Base-by-base conservation (phyloP, 352 stramenopile species). In the Globisporangium spinosum region DNA sequence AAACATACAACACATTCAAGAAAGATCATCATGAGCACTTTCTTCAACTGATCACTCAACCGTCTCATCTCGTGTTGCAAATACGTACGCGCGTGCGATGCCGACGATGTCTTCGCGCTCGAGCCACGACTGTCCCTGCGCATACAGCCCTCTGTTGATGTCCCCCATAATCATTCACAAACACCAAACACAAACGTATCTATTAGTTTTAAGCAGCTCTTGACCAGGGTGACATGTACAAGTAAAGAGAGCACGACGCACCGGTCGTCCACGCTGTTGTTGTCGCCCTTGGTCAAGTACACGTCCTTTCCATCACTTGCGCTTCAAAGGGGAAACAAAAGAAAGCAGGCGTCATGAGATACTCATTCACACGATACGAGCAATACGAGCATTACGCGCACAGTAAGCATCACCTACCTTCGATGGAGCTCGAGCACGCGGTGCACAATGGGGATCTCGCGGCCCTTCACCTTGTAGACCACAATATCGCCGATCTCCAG, bases 391-490 rank as follows among this genome's bases (percentile, higher is more conserved):
- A 20, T 12, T n/a, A 15, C 13, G 20, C 22, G 17, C 10, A 15
- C 58, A 34, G 8, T 12, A 54, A 47, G 13, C 13, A 63, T 12
- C 17, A 75, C 79, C 64, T 66, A 89, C 83, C 89, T 88, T 64
- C 94, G 85, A 73, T 99, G 98, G 6, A 99, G 90, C 72, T 99
- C 97, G 49, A 99, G 83, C 67, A 99, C 96, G 60, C 98, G 89
- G 82, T 99, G 98, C 17, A 99, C 98, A 75, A 99, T 99, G 45
- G 98, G 98, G 77, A 99, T 99, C 58, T 99, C 97, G 62, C 97
- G 91, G 70, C 98, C 97, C 68, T 98, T 98, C 75, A 99, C 97
- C 71, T 98, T 98, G 82, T 98, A 98, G 58, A 98, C 94, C 58
- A 98, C 89, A 43, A 98, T 97, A 70, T 98, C 93, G 61, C 93